phyloP scores from a whole-genome alignment of 2,329 filamentous ascomycete genomes.

The Cladophialophora bantiana region DNA sequence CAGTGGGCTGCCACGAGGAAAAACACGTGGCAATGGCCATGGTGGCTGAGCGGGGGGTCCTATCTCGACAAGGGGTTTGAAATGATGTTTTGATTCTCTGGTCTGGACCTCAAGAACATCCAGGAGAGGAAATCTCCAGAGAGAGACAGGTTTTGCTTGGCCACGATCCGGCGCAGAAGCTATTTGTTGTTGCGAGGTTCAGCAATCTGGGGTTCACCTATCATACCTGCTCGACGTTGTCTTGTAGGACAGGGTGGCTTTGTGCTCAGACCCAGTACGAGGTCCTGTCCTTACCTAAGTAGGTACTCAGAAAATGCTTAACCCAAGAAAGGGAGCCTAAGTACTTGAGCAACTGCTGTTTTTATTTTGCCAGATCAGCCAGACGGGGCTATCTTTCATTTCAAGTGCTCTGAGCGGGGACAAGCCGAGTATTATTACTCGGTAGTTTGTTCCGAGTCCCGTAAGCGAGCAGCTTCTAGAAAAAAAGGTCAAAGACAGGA shows the following conservation, averaged over 20 bases:
- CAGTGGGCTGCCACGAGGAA: constrained; percentile 16
- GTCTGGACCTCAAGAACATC: not conserved
- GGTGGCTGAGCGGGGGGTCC: constrained; percentile 2
- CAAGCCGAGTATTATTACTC: not conserved
- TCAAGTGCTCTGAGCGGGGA: not conserved
- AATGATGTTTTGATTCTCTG: not conserved
- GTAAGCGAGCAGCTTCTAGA: not conserved
- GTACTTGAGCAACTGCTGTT: not conserved
- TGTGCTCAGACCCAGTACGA: not conserved
- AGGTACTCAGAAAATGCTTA: not conserved
- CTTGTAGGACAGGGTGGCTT: not conserved
- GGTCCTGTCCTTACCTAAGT: not conserved
- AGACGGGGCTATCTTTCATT: not conserved
- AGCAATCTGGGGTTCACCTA: not conserved
- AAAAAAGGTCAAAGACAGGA: not conserved
- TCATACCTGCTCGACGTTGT: not conserved
- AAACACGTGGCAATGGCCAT: constrained; percentile 15
- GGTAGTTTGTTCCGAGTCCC: not conserved
- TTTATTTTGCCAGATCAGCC: not conserved
- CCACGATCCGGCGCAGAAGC: not conserved
- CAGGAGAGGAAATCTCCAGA: not conserved
- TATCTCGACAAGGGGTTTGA: not conserved
- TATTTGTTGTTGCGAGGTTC: not conserved
- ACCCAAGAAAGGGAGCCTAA: not conserved
- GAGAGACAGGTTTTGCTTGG: not conserved